Evolutionary conservation across 2,329 filamentous ascomycete species (phyloP), one percentile per base, ranked within the genome.

Genomic region (Exophiala alcalophila): DNA sequence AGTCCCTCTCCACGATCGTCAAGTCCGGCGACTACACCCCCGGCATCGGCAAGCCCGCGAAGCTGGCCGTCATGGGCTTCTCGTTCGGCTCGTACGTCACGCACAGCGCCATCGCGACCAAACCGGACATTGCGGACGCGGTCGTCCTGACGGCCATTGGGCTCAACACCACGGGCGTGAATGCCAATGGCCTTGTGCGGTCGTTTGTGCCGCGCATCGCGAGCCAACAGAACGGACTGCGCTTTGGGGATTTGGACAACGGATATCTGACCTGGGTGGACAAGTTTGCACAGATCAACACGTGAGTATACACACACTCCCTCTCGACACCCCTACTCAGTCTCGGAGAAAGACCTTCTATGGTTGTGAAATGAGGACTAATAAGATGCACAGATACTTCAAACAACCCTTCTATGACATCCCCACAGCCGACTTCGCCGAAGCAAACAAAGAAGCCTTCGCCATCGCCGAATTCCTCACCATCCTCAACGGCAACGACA

Each of bases 201-300:
- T 48, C 44, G 9, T 48, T 48, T 18, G 44, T 37, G 11, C 44
- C 44, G 7, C 31, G 44, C 10, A 39, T 48, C 23, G 44, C 44
- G 6, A 10, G 32, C 33, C 33, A 43, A 19, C 40, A 44, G 21
- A 40, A 48, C 24, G 25, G 42, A 10, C 25, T 35, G 18, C 40
- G 24, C 4, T 48, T 43, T 23, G 44, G 44, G 6, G 44, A 48
- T 10, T 40, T 37, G 8, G 55, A 62, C 33, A 40, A 42, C 25
- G 59, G 57, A 8, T 62, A 62, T 46, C 27, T 61, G 2, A 58
- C 56, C 3, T 57, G 52, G 45, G 53, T 49, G 21, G 58, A 63
- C 40, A 52, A 53, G 14, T 54, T 45, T 43, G 40, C 49, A 15
- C 51, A 60, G 33, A 44, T 51, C n/a, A 46, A 35, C 10, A 48